phyloP scores from a whole-genome alignment of 2,329 filamentous ascomycete genomes.

The Trichoderma cornu-damae region DNA sequence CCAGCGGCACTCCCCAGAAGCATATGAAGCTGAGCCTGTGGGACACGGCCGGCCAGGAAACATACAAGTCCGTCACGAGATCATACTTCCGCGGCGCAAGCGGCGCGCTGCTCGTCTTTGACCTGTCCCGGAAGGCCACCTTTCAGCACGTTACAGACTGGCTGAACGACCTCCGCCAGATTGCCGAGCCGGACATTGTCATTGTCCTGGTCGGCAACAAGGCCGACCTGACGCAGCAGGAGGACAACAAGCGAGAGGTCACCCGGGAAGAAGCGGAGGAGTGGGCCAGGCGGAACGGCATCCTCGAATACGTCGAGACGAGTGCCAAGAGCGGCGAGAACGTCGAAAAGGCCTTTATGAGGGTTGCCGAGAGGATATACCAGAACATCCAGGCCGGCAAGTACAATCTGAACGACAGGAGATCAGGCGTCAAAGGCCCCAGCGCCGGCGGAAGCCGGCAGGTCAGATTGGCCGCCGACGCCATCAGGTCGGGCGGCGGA shows the following conservation, averaged over 20 bases:
- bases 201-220: constrained; percentile 96
- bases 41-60: constrained; percentile 96
- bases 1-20: constrained; percentile 46
- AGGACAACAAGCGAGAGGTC: constrained; percentile 68
- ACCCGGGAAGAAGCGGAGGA: constrained; percentile 77
- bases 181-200: constrained; percentile 92
- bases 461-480: constrained; percentile 42
- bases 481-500: constrained; percentile 37
- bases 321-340: constrained; percentile 92
- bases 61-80: constrained; percentile 91
- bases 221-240: constrained; percentile 63
- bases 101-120: constrained; percentile 79
- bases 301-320: constrained; percentile 93
- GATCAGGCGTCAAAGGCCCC: constrained; percentile 82
- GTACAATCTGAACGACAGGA: constrained; percentile 89
- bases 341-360: constrained; percentile 87
- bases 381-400: constrained; percentile 92
- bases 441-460: constrained; percentile 44
- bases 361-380: constrained; percentile 92
- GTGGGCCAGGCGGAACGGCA: constrained; percentile 80
- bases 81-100: constrained; percentile 83
- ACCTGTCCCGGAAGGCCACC: constrained; percentile 79
- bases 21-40: constrained; percentile 93
- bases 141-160: constrained; percentile 87
- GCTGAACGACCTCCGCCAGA: constrained; percentile 89